Percentiles rank a stretch among this genome's conserved stretches.
These are phyloP conservation scores for Wickerhamiella australiensis DNA, from an alignment of 805 yeast genomes.

Conservation along the genomic window DNA sequence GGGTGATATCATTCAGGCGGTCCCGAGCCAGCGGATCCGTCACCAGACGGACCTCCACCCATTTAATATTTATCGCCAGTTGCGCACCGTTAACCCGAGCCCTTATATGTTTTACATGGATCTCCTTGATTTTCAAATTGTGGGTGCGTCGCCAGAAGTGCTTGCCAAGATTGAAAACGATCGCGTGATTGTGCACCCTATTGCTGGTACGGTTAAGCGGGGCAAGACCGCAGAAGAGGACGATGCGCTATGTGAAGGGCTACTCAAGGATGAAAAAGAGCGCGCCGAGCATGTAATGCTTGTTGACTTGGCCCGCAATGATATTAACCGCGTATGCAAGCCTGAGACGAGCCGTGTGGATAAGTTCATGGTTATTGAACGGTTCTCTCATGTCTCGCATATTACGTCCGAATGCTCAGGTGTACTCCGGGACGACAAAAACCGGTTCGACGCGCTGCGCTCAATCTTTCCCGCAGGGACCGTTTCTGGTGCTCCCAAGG, in stretches of 20 bases:
- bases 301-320: constrained; percentile 95
- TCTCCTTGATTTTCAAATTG: constrained; percentile 79
- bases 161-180: constrained; percentile 74
- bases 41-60: constrained; percentile 94
- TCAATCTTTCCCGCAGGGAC: constrained; percentile 99
- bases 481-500: constrained; percentile 97
- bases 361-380: constrained; percentile 74
- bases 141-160: constrained; percentile 96
- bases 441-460: constrained; percentile 92
- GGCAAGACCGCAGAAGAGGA: constrained; percentile 90
- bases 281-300: constrained; percentile 98
- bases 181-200: constrained; percentile 85
- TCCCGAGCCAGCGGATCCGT: constrained; percentile 93
- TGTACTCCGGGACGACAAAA: constrained; percentile 65
- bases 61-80: constrained; percentile 86
- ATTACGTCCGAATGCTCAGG: constrained; percentile 93
- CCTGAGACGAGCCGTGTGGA: constrained; percentile 80
- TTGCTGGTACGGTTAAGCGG: constrained; percentile 90
- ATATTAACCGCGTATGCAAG: constrained; percentile 86
- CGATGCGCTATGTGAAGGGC: constrained; percentile 61
- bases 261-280: constrained; percentile 72
- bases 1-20: constrained; percentile 96
- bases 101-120: constrained; percentile 94
- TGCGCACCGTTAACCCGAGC: constrained; percentile 92
- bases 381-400: constrained; percentile 96